These are phyloP conservation scores for Tillandsia fasciculata DNA, from an alignment of 176 grass and related monocot genomes.

Conservation along the genomic window DNA sequence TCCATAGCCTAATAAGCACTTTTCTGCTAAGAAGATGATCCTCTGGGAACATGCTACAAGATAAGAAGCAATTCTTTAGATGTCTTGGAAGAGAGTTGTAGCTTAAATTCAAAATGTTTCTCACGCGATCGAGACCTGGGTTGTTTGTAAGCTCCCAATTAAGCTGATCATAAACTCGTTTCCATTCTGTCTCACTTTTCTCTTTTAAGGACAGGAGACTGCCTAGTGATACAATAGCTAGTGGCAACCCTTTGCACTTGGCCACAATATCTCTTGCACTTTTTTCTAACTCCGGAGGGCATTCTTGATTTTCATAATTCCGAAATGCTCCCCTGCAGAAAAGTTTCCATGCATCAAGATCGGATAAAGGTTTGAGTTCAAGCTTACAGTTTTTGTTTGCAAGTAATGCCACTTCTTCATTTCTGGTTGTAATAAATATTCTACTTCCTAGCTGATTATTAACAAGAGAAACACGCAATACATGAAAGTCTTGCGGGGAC, in stretches of 20 bases:
- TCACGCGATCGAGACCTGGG: slow-evolving; percentile 8
- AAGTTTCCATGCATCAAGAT: slow-evolving; percentile 18
- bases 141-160: slow-evolving; percentile 36
- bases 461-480: slow-evolving; percentile 11
- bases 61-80: slow-evolving; percentile 31
- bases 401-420: slow-evolving; percentile 21
- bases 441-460: slow-evolving; percentile 10
- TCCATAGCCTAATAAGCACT: slow-evolving; percentile 23
- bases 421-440: slow-evolving; percentile 23
- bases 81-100: slow-evolving; percentile 12
- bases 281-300: slow-evolving; percentile 7
- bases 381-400: slow-evolving; percentile 20
- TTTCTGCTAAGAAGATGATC: slow-evolving; percentile 12
- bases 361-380: slow-evolving; percentile 12
- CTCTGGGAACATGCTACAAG: slow-evolving; percentile 26
- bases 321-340: slow-evolving; percentile 39
- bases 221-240: slow-evolving; percentile 30
- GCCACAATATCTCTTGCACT: slow-evolving; percentile 21
- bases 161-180: slow-evolving; percentile 21
- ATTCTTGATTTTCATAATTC: slow-evolving; percentile 3
- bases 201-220: slow-evolving; percentile 3
- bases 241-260: slow-evolving; percentile 39
- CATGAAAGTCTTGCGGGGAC: background rate
- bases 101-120: slow-evolving; percentile 18
- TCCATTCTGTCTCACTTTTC: slow-evolving; percentile 20